Evolutionary conservation across 768 basidiomycete species (phyloP).

Genomic region (Fomitopsis pulvina): DNA sequence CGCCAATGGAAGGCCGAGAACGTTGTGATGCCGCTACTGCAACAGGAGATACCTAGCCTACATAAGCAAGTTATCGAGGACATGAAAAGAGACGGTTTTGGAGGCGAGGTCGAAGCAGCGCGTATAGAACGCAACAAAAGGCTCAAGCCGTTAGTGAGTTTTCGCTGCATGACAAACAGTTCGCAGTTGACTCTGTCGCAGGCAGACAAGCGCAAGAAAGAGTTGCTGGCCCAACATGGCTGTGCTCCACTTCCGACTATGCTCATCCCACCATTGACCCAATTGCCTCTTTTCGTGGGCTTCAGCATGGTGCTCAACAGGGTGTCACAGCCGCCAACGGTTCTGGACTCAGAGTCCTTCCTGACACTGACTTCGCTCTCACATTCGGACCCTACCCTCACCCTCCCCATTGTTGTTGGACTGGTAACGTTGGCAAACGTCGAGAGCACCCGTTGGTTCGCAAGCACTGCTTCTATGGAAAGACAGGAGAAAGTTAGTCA

Average conservation of each 20-base stretch:
- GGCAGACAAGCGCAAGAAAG: constrained; percentile 39
- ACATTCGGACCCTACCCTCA: constrained; percentile 64
- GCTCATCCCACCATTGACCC: constrained; percentile 52
- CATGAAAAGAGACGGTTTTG: constrained; percentile 53
- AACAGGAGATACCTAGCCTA: constrained; percentile 37
- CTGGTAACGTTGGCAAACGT: constrained; percentile 74
- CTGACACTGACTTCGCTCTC: constrained; percentile 64
- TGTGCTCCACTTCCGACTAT: constrained; percentile 56
- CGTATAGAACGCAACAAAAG: constrained; percentile 42
- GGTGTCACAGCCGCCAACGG: constrained; percentile 50
- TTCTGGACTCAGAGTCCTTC: constrained; percentile 74
- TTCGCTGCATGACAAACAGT: not conserved
- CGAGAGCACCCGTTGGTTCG: constrained; percentile 70
- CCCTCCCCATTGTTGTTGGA: constrained; percentile 65
- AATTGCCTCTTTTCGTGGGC: constrained; percentile 69
- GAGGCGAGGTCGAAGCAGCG: constrained; percentile 47
- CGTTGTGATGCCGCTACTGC: constrained; percentile 50
- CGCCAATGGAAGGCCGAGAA: constrained; percentile 57
- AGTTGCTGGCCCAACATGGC: constrained; percentile 51
- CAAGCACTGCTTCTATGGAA: constrained; percentile 50
- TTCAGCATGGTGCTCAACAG: constrained; percentile 51
- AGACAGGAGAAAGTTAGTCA: constrained; percentile 42
- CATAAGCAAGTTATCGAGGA: constrained; percentile 28
- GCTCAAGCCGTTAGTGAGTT: constrained; percentile 40
- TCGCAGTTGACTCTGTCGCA: constrained; percentile 32